Percentiles rank a stretch among this genome's conserved stretches.
phyloP scores from a whole-genome alignment of 345 rosid species.

The Rubroshorea leprosula region DNA sequence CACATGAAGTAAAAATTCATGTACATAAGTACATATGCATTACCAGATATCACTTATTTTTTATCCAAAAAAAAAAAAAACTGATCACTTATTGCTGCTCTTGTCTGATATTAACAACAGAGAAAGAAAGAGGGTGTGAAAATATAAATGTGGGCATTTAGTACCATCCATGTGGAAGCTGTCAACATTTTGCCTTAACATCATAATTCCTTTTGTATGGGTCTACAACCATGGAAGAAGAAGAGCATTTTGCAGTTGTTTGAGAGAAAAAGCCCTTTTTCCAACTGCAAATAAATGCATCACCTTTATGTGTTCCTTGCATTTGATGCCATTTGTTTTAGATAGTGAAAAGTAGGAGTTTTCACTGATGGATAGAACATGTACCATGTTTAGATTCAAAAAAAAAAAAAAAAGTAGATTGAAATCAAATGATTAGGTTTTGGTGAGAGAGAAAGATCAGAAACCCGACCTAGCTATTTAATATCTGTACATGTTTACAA shows the following conservation, averaged over 20 bases:
- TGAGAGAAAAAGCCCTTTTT: constrained; percentile 16
- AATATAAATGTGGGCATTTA: constrained; percentile 12
- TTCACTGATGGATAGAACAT: constrained; percentile 23
- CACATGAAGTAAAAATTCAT: too few relatives aligned
- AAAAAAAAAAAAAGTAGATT: neutral
- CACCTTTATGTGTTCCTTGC: constrained; percentile 14
- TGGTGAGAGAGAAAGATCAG: constrained; percentile 5
- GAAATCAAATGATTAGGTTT: constrained; percentile 39
- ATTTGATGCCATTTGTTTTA: constrained; percentile 16
- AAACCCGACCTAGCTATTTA: too few relatives aligned
- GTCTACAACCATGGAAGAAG: neutral
- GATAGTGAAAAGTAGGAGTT: constrained; percentile 4
- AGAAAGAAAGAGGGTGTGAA: neutral
- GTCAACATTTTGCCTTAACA: constrained; percentile 17
- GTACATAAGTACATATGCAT: too few relatives aligned
- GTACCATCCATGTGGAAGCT: constrained; percentile 21
- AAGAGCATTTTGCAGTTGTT: neutral
- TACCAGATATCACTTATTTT: too few relatives aligned
- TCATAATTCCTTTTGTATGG: constrained; percentile 22
- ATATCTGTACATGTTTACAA: too few relatives aligned
- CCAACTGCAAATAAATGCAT: constrained; percentile 7
- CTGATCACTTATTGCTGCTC: neutral
- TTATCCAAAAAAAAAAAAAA: too few relatives aligned
- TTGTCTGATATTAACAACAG: neutral
- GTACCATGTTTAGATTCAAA: constrained; percentile 23